Conservation (phyloP, 2,329 filamentous ascomycete species). For the Clathrospora elynae region DNA sequence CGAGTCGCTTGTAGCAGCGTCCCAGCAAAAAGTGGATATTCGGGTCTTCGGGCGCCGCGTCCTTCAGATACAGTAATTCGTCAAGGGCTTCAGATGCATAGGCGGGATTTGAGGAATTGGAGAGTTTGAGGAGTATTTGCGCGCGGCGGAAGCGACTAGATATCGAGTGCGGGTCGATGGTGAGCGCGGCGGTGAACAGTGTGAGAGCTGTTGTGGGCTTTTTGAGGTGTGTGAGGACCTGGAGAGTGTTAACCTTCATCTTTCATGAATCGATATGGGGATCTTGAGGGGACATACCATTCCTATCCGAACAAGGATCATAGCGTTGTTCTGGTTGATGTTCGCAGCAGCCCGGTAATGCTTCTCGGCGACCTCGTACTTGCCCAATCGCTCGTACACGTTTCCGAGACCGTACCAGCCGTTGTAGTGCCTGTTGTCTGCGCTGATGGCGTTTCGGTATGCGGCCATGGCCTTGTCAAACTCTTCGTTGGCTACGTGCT, state of each 20-base stretch:
- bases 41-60: conserved; percentile 89
- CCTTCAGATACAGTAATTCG: conserved; percentile 86
- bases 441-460: conserved; percentile 83
- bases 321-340: conserved; percentile 93
- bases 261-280: not conserved
- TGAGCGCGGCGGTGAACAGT: conserved; percentile 81
- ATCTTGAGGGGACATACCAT: conserved; percentile 63
- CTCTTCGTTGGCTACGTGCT: conserved; percentile 94
- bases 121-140: conserved; percentile 79
- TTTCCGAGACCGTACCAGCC: conserved; percentile 90
- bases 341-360: conserved; percentile 86
- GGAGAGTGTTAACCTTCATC: not conserved
- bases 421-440: conserved; percentile 91
- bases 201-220: conserved; percentile 77
- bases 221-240: conserved; percentile 79
- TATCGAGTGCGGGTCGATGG: conserved; percentile 78
- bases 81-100: conserved; percentile 71
- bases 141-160: conserved; percentile 94
- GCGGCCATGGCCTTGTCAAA: conserved; percentile 91
- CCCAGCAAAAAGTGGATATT: conserved; percentile 95
- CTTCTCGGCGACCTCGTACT: conserved; percentile 85
- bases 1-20: conserved; percentile 67
- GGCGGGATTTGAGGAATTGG: too few species aligned
- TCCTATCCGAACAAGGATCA: conserved; percentile 90
- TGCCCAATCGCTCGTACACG: conserved; percentile 88